Percentiles rank a stretch among this genome's conserved stretches.
Evolutionary conservation across 2,329 filamentous ascomycete genomes (phyloP).

Genomic region (Xylariomycetidae sp.): DNA sequence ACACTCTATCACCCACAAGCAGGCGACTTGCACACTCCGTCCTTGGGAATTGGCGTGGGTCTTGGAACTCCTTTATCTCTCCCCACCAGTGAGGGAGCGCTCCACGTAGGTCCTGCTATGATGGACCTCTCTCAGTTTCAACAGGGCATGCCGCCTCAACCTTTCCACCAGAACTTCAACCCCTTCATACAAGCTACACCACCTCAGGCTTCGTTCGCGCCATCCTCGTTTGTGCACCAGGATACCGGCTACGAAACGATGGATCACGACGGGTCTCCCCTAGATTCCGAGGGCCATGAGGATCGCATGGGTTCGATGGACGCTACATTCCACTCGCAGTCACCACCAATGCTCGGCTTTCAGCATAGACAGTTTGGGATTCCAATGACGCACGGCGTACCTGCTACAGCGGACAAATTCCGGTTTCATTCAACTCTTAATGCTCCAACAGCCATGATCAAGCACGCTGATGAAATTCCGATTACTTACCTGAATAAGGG

Average conservation of each 20-base stretch:
- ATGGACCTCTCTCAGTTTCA: constrained; percentile 68
- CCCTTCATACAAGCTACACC: constrained; percentile 63
- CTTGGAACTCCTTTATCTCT: constrained; percentile 79
- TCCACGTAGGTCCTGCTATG: constrained; percentile 55
- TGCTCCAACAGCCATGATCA: constrained; percentile 95
- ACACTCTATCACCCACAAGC: constrained; percentile 79
- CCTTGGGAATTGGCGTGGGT: constrained; percentile 68
- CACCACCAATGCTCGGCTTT: constrained; percentile 55
- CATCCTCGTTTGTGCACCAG: constrained; percentile 75
- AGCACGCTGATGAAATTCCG: constrained; percentile 82
- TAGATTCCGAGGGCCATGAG: constrained; percentile 50
- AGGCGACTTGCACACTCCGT: constrained; percentile 82
- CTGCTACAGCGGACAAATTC: constrained; percentile 64
- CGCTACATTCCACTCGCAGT: constrained; percentile 56
- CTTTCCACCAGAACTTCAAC: constrained; percentile 63
- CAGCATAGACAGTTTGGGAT: constrained; percentile 47
- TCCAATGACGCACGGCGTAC: constrained; percentile 41
- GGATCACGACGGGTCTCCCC: constrained; percentile 67
- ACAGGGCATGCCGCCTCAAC: constrained; percentile 47
- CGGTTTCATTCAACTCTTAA: constrained; percentile 87
- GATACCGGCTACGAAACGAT: constrained; percentile 77
- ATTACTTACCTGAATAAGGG: constrained; percentile 99
- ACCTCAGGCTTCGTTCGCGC: constrained; percentile 61
- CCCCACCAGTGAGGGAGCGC: constrained; percentile 60
- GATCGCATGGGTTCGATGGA: constrained; percentile 54